phyloP scores from a whole-genome alignment of 805 yeast genomes.

The Pichia deserticola region DNA sequence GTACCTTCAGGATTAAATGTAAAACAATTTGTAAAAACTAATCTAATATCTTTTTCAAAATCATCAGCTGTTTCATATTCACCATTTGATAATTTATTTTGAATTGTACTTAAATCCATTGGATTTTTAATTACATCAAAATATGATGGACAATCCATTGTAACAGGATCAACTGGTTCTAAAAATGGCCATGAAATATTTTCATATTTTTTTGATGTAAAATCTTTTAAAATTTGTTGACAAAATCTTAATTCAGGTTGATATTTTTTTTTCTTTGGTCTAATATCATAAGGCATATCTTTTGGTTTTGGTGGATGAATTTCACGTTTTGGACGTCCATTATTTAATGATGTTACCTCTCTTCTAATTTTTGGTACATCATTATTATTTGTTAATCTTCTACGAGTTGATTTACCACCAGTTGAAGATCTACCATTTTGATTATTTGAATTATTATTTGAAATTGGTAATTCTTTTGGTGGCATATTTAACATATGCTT shows the following conservation, averaged over 20 bases:
- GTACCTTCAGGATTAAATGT: conserved; percentile 94
- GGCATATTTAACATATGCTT: conserved; percentile 93
- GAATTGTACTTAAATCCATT: conserved; percentile 88
- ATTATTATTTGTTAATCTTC: conserved; percentile 21
- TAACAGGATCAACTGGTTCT: conserved; percentile 92
- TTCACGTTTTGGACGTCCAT: conserved; percentile 89
- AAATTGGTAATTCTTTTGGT: conserved; percentile 38
- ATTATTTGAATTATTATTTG: neutral
- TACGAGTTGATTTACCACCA: conserved; percentile 9
- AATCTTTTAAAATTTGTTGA: conserved; percentile 72
- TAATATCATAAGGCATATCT: conserved; percentile 83
- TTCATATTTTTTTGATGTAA: conserved; percentile 76
- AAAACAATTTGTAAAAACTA: conserved; percentile 85
- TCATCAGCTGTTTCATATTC: conserved; percentile 85
- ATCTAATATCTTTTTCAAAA: conserved; percentile 73
- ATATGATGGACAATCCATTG: conserved; percentile 86
- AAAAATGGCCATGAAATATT: conserved; percentile 83
- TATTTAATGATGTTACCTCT: conserved; percentile 48
- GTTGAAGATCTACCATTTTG: conserved; percentile 15
- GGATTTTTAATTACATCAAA: conserved; percentile 82
- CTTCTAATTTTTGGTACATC: conserved; percentile 64
- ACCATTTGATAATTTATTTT: conserved; percentile 72
- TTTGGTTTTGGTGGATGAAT: conserved; percentile 95
- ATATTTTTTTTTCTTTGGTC: conserved; percentile 87
- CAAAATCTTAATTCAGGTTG: conserved; percentile 88